phyloP scores from a whole-genome alignment of 78 protist genomes.

The Dictyostelium discoideum region dicty_2.7 NC_007088.5:2446001-2446500 shows the following conservation, averaged over 20 bases:
- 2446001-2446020: background rate
- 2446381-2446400: conserved; percentile 32
- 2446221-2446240: conserved; percentile 50
- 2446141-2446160: conserved; percentile 78
- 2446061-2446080: conserved; percentile 75
- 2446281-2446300: conserved; percentile 76
- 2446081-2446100: conserved; percentile 61
- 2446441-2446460: background rate
- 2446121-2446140: conserved; percentile 65
- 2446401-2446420: background rate
- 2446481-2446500: conserved; percentile 64
- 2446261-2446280: conserved; percentile 67
- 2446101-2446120: conserved; percentile 77
- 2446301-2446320: conserved; percentile 30
- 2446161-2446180: conserved; percentile 60
- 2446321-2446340: conserved; percentile 60
- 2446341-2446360: conserved; percentile 53
- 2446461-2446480: conserved; percentile 37
- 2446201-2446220: conserved; percentile 73
- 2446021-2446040: background rate
- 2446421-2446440: background rate
- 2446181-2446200: conserved; percentile 50
- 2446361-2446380: conserved; percentile 71
- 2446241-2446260: conserved; percentile 43
- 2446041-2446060: background rate